These are phyloP conservation scores for Boechera stricta DNA, from an alignment of 345 rosid species.

Conservation along the genomic window DNA sequence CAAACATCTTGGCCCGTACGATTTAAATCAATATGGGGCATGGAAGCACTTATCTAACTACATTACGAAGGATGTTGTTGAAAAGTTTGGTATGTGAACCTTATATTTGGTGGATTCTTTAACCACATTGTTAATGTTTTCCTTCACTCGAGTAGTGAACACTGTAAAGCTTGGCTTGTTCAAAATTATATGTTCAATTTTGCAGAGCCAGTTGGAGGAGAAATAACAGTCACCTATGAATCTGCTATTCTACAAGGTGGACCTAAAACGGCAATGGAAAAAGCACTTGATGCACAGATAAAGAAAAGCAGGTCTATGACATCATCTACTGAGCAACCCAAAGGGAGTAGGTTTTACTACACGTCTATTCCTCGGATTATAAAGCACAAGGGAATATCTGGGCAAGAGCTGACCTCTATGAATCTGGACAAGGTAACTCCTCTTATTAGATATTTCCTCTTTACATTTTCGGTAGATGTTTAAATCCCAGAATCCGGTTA, in stretches of 20 bases:
- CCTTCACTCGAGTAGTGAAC: slow-evolving; percentile 5
- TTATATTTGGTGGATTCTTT: not conserved
- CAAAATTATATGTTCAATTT: slow-evolving; percentile 10
- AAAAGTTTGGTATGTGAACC: slow-evolving; percentile 60
- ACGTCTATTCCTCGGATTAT: slow-evolving; percentile 72
- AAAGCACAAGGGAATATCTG: slow-evolving; percentile 70
- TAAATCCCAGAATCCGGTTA: slow-evolving; percentile 13
- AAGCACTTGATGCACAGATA: slow-evolving; percentile 73
- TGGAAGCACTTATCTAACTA: slow-evolving; percentile 80
- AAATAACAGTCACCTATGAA: slow-evolving; percentile 73
- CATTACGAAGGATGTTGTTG: slow-evolving; percentile 61
- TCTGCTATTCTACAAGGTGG: slow-evolving; percentile 52
- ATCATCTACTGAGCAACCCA: slow-evolving; percentile 48
- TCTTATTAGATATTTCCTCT: not conserved
- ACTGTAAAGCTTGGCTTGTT: not conserved
- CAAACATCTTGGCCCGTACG: slow-evolving; percentile 79
- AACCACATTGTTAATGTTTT: not conserved
- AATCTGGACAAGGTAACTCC: slow-evolving; percentile 86
- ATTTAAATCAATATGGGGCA: slow-evolving; percentile 63
- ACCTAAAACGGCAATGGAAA: slow-evolving; percentile 67
- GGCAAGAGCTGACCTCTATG: slow-evolving; percentile 74
- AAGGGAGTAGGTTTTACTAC: slow-evolving; percentile 71
- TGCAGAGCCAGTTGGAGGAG: slow-evolving; percentile 94
- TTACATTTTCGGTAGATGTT: slow-evolving; percentile 5
- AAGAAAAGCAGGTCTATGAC: slow-evolving; percentile 57